Evolutionary conservation across 23 red algal species (phyloP).

Genomic region (Agarophyton chilense): DNA sequence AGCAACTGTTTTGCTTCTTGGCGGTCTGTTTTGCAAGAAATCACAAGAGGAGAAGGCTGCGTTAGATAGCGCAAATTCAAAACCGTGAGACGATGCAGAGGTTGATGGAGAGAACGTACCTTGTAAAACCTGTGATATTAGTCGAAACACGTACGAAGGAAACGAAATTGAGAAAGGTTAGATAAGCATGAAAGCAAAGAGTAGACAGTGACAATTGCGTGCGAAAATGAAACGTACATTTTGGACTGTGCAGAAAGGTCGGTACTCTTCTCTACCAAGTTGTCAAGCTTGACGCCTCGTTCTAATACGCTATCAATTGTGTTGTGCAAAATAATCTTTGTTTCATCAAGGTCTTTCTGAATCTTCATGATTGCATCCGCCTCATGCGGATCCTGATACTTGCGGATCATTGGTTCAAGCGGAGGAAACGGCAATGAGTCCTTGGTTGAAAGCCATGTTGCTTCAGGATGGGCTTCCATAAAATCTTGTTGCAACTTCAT

Average conservation of each 20-base stretch:
- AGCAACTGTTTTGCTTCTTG: constrained; percentile 85
- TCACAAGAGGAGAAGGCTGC: background rate
- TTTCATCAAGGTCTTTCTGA: constrained; percentile 98
- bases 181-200: background rate
- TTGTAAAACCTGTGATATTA: constrained; percentile 54
- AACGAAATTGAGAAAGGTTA: background rate
- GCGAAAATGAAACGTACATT: constrained; percentile 74
- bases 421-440: constrained; percentile 65
- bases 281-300: constrained; percentile 96
- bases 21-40: constrained; percentile 45
- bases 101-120: constrained; percentile 17
- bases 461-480: constrained; percentile 64
- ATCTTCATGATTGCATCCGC: constrained; percentile 97
- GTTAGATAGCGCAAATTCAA: background rate
- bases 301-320: constrained; percentile 97
- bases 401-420: constrained; percentile 75
- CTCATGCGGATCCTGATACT: constrained; percentile 97
- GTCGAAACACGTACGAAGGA: background rate
- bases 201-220: background rate
- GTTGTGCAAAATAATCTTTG: constrained; percentile 98
- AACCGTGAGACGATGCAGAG: background rate
- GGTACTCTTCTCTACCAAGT: constrained; percentile 98
- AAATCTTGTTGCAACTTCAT: constrained; percentile 95
- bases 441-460: constrained; percentile 58
- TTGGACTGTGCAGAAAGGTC: constrained; percentile 92